A percentile compares a stretch with the other conserved stretches of the same genome.
Evolutionary conservation across 1,139 yeast genomes (phyloP).

Genomic region (Debaryomyces nepalensis): DNA sequence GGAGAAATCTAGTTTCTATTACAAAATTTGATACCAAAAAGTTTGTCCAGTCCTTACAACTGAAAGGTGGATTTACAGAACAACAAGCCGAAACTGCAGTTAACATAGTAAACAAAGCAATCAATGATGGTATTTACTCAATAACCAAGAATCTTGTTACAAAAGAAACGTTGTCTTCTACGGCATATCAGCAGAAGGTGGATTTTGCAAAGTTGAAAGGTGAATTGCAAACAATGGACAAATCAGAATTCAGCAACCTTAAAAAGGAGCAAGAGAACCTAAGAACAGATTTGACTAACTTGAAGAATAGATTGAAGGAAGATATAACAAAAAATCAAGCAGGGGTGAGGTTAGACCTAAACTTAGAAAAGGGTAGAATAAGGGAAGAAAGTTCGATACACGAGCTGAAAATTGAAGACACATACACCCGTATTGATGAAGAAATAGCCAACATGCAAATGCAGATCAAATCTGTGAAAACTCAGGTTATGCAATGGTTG

Average conservation of each 20-base stretch:
- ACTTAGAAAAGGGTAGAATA: slow-evolving; percentile 92
- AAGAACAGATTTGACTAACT: slow-evolving; percentile 81
- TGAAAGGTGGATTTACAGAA: slow-evolving; percentile 69
- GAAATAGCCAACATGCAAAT: slow-evolving; percentile 93
- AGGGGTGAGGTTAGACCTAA: slow-evolving; percentile 85
- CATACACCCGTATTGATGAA: slow-evolving; percentile 92
- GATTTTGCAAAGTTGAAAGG: slow-evolving; percentile 94
- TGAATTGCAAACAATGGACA: slow-evolving; percentile 86
- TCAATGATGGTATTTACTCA: slow-evolving; percentile 79
- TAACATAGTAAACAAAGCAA: slow-evolving; percentile 71
- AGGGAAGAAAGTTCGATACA: slow-evolving; percentile 92
- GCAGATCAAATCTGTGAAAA: slow-evolving; percentile 91
- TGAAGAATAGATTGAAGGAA: slow-evolving; percentile 83
- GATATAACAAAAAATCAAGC: slow-evolving; percentile 92
- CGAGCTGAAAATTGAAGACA: slow-evolving; percentile 91
- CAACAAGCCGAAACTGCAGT: slow-evolving; percentile 85
- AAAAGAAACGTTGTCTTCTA: slow-evolving; percentile 77
- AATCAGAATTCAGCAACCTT: slow-evolving; percentile 78
- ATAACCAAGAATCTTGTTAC: slow-evolving; percentile 79
- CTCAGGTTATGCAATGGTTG: slow-evolving; percentile 97
- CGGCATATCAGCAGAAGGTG: slow-evolving; percentile 93
- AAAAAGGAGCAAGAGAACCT: slow-evolving; percentile 88
- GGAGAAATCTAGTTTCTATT: slow-evolving; percentile 32
- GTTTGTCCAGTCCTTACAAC: slow-evolving; percentile 69
- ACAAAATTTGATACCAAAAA: slow-evolving; percentile 78